These are phyloP conservation scores for Termitomyces titanicus DNA, from an alignment of 768 basidiomycete species.

Conservation along the genomic window DNA sequence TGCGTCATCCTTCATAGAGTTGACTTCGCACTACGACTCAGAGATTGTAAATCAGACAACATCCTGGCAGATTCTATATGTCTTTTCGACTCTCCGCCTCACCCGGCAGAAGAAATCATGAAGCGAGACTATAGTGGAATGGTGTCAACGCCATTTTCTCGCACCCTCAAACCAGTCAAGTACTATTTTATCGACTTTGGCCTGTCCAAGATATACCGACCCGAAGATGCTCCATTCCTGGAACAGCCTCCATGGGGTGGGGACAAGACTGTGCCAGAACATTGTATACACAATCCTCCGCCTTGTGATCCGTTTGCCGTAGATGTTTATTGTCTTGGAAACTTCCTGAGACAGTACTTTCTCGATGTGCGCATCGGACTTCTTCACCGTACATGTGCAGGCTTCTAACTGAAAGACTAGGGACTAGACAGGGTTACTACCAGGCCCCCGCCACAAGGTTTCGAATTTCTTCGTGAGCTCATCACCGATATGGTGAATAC, in stretches of 20 bases:
- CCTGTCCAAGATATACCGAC: slow-evolving; percentile 2
- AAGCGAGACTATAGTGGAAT: neutral
- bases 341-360: neutral
- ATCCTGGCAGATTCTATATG: neutral
- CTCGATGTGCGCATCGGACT: neutral
- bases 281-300: neutral
- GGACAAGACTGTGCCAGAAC: slow-evolving; percentile 36
- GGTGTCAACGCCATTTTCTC: neutral
- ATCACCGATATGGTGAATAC: no score
- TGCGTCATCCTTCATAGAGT: neutral
- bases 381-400: neutral
- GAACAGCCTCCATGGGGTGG: slow-evolving; percentile 32
- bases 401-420: neutral
- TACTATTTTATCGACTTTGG: neutral
- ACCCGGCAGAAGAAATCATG: neutral
- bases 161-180: neutral
- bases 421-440: neutral
- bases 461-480: no score
- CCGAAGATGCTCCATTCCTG: slow-evolving; percentile 20
- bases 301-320: neutral
- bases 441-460: neutral
- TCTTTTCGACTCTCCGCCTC: neutral
- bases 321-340: neutral
- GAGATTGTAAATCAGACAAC: neutral
- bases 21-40: neutral